Evolutionary conservation across 2,329 filamentous ascomycete genomes (phyloP).

Genomic region (Helotiales sp.): DNA sequence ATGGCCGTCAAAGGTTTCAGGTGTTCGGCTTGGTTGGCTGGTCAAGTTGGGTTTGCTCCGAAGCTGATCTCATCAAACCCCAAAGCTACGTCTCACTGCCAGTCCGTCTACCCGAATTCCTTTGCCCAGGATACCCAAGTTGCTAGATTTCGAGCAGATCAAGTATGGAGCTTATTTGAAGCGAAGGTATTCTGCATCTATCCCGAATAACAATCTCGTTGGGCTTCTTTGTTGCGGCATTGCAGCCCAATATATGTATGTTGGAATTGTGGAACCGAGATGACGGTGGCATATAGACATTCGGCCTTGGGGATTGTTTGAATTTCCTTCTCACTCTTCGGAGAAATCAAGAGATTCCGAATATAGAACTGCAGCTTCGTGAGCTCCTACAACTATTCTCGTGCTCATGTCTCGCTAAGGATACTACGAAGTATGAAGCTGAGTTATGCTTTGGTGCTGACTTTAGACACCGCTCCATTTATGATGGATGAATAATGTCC

Average conservation of each 20-base stretch:
- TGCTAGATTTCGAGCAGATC: not conserved
- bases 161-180: not conserved
- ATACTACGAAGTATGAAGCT: too few species aligned
- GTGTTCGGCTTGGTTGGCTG: not conserved
- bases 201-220: not conserved
- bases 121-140: not conserved
- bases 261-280: not conserved
- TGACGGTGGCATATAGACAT: not conserved
- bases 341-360: too few species aligned
- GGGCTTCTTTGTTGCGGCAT: not conserved
- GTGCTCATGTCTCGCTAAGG: too few species aligned
- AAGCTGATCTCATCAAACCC: not conserved
- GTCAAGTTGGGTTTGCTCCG: not conserved
- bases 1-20: not conserved
- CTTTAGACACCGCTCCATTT: too few species aligned
- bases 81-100: not conserved
- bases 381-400: too few species aligned
- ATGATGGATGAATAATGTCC: too few species aligned
- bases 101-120: not conserved
- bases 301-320: not conserved
- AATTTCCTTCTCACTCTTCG: not conserved
- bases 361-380: too few species aligned
- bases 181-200: not conserved
- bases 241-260: not conserved
- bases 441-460: too few species aligned